Evolutionary conservation across 192 early-diverging fungal genomes (phyloP).

Genomic region (Dissophora globulifera): DNA sequence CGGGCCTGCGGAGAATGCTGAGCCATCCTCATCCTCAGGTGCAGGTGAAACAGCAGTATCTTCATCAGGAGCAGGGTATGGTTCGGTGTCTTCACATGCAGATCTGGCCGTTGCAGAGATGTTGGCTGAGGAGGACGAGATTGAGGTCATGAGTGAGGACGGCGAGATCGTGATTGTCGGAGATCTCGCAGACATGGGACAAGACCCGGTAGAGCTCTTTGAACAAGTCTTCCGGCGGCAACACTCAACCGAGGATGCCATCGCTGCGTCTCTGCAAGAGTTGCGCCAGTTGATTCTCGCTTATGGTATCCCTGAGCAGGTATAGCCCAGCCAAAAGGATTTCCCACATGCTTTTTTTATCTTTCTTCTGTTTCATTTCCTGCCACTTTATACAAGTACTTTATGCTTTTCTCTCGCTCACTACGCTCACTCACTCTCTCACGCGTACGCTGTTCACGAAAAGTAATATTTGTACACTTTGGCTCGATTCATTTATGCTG

Average conservation of each 20-base stretch:
- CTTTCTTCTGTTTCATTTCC: background rate
- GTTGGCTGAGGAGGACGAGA: background rate
- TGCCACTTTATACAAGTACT: no score
- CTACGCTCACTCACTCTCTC: no score
- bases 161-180: background rate
- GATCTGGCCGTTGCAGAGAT: slow-evolving; percentile 8
- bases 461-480: no score
- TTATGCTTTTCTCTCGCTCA: no score
- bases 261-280: slow-evolving; percentile 64
- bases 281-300: slow-evolving; percentile 66
- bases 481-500: background rate
- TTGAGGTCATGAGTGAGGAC: background rate
- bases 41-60: no score
- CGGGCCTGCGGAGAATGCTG: background rate
- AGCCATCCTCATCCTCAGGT: background rate
- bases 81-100: background rate
- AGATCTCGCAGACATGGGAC: background rate
- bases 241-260: slow-evolving; percentile 64
- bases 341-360: background rate
- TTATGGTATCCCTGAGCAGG: slow-evolving; percentile 69
- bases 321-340: slow-evolving; percentile 11
- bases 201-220: slow-evolving; percentile 38
- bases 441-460: no score
- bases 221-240: slow-evolving; percentile 60
- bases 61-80: no score